Base-by-base conservation (phyloP, 1,284 basidiomycete species). In the Puccinia coronata region DNA sequence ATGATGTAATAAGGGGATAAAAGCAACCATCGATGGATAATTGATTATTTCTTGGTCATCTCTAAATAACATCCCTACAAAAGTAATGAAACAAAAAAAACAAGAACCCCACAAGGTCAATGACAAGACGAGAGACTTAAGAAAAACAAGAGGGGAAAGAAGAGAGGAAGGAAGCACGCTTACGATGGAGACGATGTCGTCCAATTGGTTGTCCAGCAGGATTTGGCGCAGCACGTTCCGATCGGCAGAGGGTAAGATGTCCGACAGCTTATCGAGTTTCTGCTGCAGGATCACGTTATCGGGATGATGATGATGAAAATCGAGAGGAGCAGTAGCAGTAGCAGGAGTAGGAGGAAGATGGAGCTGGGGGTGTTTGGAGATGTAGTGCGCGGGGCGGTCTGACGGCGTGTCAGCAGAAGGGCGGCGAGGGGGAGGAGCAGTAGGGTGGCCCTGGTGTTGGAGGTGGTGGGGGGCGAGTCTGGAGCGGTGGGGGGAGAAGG, bases 121-220 rank as follows among this genome's bases (percentile, higher is more conserved):
- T 47, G 43, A n/a, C n/a, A n/a, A n/a, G n/a, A n/a, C n/a, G n/a
- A n/a, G n/a, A n/a, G 20, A 51, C 12, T 14, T 4, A 51, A 51
- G 20, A 20, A 51, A 20, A 14, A 20, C 8, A 20, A 51, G 20
- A 20, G 20, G 18, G 49, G 23, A 61, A 39, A 61, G 23, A 41
- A 47, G 41, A 47, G 63, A 67, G 63, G 16, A 28, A n/a, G 39
- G 31, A 57, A 31, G 61, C 23, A 41, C 18, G 31, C 69, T 11
- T 23, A 79, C 77, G 65, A 79, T 79, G 25, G 77, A 41, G 41
- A 51, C 65, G 34, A 79, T 28, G 20, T 79, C 77, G 41, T 79
- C 77, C 14, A 55, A 31, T 41, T 70, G 53, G 12, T 69, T 41
- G n/a, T 59, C 65, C n/a, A 70, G 31, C 2, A 79, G 23, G n/a